phyloP scores from a whole-genome alignment of 2,329 filamentous ascomycete species.

The Cadophora luteo-olivacea region DNA sequence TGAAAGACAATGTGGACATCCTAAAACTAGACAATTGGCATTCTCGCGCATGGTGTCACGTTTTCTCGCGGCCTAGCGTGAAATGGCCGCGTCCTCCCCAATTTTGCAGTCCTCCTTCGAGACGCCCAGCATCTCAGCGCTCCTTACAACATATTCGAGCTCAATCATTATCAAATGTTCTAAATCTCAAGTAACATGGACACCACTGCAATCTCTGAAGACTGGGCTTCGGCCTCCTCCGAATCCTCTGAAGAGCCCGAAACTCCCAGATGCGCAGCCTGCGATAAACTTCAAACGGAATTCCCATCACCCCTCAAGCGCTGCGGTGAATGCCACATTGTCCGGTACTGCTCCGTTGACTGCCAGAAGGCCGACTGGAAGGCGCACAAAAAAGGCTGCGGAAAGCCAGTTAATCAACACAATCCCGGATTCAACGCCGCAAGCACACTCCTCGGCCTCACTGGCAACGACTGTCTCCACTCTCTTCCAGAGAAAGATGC shows the following conservation, averaged over 20 bases:
- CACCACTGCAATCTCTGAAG: background rate
- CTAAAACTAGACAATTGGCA: no score
- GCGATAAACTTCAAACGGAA: background rate
- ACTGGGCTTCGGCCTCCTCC: background rate
- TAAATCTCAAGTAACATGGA: background rate
- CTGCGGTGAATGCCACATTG: background rate
- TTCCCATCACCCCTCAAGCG: background rate
- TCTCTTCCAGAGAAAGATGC: constrained; percentile 25
- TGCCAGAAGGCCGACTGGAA: background rate
- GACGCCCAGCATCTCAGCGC: background rate
- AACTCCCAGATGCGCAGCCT: background rate
- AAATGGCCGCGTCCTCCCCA: background rate
- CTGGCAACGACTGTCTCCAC: constrained; percentile 22
- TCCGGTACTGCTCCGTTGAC: background rate
- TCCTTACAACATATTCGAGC: no score
- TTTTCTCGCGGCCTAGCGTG: constrained; percentile 8
- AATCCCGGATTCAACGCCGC: background rate
- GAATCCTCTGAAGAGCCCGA: background rate
- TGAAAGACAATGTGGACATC: no score
- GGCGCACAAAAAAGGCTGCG: background rate
- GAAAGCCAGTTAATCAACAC: background rate
- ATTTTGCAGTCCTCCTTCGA: background rate
- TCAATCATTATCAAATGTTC: no score
- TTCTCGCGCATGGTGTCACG: background rate
- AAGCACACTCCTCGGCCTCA: constrained; percentile 8